Evolutionary conservation across 148 eudicot species (phyloP).

Genomic region (Rhododendron williamsianum): DNA sequence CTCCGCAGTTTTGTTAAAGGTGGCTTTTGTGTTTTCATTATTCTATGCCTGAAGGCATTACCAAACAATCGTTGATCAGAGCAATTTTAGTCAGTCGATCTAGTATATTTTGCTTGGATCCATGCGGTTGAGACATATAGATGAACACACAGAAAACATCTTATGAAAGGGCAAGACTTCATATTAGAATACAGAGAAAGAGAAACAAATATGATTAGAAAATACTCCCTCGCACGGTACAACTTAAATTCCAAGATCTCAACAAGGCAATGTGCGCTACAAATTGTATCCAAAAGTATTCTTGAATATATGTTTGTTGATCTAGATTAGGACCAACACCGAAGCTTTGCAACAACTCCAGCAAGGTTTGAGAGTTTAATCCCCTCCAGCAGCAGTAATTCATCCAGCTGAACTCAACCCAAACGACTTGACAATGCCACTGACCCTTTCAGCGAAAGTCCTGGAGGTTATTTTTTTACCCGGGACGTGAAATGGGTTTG

Average conservation of each 20-base stretch:
- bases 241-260: background rate
- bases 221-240: background rate
- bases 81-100: no score
- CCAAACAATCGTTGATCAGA: background rate
- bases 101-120: background rate
- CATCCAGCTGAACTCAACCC: conserved; percentile 69
- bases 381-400: conserved; percentile 15
- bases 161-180: background rate
- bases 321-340: background rate
- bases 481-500: conserved; percentile 96
- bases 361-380: background rate
- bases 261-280: background rate
- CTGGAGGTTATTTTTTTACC: conserved; percentile 96
- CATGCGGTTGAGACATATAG: background rate
- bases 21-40: background rate
- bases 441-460: conserved; percentile 77
- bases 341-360: background rate
- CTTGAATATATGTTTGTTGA: background rate
- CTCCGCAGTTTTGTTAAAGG: background rate
- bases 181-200: background rate
- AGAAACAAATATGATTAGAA: background rate
- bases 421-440: conserved; percentile 79
- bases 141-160: background rate
- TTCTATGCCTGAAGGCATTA: background rate
- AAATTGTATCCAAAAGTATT: background rate